Base-by-base conservation (phyloP, 257 asterid species). In the Solanum piurae region DNA sequence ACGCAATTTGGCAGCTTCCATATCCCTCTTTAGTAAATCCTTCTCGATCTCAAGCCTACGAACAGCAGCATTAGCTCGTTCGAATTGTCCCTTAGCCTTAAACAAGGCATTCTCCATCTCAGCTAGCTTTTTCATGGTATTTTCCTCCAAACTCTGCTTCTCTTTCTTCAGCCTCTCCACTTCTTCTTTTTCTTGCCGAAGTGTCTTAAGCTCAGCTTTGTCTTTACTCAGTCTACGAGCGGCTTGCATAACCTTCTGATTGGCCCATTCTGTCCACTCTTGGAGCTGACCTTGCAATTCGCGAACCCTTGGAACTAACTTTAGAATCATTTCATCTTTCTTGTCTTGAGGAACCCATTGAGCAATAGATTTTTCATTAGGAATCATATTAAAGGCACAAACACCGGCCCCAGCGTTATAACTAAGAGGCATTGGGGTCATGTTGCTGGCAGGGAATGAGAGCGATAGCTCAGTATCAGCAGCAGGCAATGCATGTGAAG, bases 251-350 rank as follows among this genome's bases (percentile, higher is more conserved):
- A 96, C 99, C 92, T 95, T 97, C 90, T 96, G 98, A 91, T 97
- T 97, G 25, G 99, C 98, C 99, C 99, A 97, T 88, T 97, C 99
- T 1, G 99, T 97, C 99, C 99, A 97, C 88, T 95, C 99, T 83
- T 93, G 98, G 58, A 96, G 98, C 92, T 97, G 98, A 88, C 89
- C 92, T 89, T 97, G 98, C 91, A 94, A 85, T 87, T 96, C 98
- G 85, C 88, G 91, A 40, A 88, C 95, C 91, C 97, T 92, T 9
- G 98, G 95, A 46, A 91, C 96, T 86, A 97, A 92, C 91, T 94
- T 94, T 92, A 92, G 87, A 27, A 97, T 93, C 95, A 94, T 93
- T 91, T 94, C 98, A 46, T 97, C 99, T 91, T 93, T 97, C 89
- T 92, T 94, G 86, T 94, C 94, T 87, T 90, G 95, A 58, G 95